Base-by-base conservation (phyloP, 2,329 filamentous ascomycete genomes). In the Ilyonectria robusta region DNA sequence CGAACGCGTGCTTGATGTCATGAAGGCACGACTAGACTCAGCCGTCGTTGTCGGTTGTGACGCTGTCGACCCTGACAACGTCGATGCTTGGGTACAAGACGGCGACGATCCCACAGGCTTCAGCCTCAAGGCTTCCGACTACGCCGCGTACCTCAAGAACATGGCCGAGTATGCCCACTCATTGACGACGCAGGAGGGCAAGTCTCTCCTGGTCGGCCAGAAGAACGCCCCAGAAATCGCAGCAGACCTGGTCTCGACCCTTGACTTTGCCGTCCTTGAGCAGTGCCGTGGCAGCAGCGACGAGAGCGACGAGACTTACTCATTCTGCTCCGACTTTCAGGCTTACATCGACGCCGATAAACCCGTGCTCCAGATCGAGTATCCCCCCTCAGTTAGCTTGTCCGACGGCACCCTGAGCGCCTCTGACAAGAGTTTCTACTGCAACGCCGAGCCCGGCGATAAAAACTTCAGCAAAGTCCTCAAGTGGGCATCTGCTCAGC, bases 191-290 rank as follows among this genome's bases (percentile, higher is more conserved):
- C 67, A 72, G 53, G 56, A 63, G 5, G 72, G 73, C 23, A 64
- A 72, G 29, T 50, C 66, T 9, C 72, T 80, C 15, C 73, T 79
- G 26, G 66, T 80, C 26, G 77, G 78, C n/a, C 78, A 80, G 55
- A 80, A 80, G 72, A 80, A 80, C 56, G 77, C 77, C 8, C 70
- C 72, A 3, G 70, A 75, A 29, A 73, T 79, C 37, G 74, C 77
- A 21, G 29, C 66, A 2, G 57, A 70, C 29, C 72, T 80, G 4
- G 69, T 72, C 29, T 67, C 65, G 26, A 58, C 62, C n/a, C 72
- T 79, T 21, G 78, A 80, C 66, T 80, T 80, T 65, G 78, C 78
- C 33, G 71, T 82, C 66, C 70, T 83, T 72, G 69, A 83, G 68
- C 72, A 81, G 71, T 84, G 76, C 64, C 69, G 76, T 33, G 74